Evolutionary conservation across 1,284 basidiomycete genomes (phyloP).

Genomic region (Pholiota adiposa): DNA sequence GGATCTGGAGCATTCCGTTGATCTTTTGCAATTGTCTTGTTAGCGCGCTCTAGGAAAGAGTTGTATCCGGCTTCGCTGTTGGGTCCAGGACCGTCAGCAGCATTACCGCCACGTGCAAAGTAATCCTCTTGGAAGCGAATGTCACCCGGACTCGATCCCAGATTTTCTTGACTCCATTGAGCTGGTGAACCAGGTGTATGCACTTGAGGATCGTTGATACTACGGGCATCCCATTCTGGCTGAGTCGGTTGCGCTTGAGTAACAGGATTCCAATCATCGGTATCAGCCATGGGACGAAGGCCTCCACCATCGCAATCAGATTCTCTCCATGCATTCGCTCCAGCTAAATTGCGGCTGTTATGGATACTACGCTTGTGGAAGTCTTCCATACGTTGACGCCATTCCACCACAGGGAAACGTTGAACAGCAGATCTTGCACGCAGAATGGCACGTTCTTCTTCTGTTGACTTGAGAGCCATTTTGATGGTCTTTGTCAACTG

Average conservation of each 20-base stretch:
- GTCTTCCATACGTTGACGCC: slow-evolving; percentile 94
- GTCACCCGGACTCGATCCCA: slow-evolving; percentile 45
- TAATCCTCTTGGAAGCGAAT: slow-evolving; percentile 52
- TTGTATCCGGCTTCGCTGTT: slow-evolving; percentile 52
- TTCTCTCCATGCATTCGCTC: slow-evolving; percentile 75
- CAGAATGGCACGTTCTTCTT: slow-evolving; percentile 89
- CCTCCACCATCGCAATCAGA: slow-evolving; percentile 67
- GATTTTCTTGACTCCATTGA: slow-evolving; percentile 60
- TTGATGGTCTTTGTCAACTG: slow-evolving; percentile 94
- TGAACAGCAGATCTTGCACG: slow-evolving; percentile 92
- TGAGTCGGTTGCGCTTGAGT: slow-evolving; percentile 43
- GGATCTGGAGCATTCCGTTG: slow-evolving; percentile 80
- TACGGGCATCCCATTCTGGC: slow-evolving; percentile 51
- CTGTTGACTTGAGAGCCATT: slow-evolving; percentile 86
- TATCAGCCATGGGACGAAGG: slow-evolving; percentile 46
- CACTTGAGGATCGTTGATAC: slow-evolving; percentile 35
- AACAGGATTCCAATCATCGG: slow-evolving; percentile 51
- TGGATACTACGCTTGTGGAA: slow-evolving; percentile 87
- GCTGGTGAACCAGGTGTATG: slow-evolving; percentile 52
- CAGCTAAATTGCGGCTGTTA: slow-evolving; percentile 71
- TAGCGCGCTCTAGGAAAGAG: slow-evolving; percentile 85
- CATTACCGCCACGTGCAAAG: slow-evolving; percentile 39
- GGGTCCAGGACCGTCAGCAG: slow-evolving; percentile 32
- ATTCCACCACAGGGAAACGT: slow-evolving; percentile 95
- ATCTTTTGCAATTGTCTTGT: slow-evolving; percentile 79